Conservation (phyloP, 768 basidiomycete genomes). For the Tulasnella sp. region DNA sequence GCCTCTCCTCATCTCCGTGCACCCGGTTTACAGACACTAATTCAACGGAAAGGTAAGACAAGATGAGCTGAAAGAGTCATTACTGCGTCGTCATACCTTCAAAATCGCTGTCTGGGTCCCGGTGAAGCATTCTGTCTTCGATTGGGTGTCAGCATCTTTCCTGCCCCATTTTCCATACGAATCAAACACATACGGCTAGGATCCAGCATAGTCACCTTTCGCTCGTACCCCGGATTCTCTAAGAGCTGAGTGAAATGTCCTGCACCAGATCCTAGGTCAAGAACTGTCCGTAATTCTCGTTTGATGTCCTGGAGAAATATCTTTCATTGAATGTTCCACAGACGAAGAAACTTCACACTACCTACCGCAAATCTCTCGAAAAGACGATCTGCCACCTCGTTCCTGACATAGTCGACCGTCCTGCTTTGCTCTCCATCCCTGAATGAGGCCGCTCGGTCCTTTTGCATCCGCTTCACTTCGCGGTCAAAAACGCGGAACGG, state of each 20-base stretch:
- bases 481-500: slow-evolving; percentile 87
- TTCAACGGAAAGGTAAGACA: neutral
- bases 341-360: slow-evolving; percentile 2
- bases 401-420: slow-evolving; percentile 81
- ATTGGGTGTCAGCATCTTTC: neutral
- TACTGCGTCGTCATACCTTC: slow-evolving; percentile 42
- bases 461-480: slow-evolving; percentile 60
- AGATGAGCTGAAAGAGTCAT: neutral
- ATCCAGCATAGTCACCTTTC: slow-evolving; percentile 76
- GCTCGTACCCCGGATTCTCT: slow-evolving; percentile 44
- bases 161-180: neutral
- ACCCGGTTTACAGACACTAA: slow-evolving; percentile 69
- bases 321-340: neutral
- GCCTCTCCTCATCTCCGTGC: slow-evolving; percentile 72
- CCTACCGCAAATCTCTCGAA: slow-evolving; percentile 79
- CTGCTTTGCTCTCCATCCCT: slow-evolving; percentile 50
- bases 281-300: slow-evolving; percentile 59
- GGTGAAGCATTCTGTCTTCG: slow-evolving; percentile 53
- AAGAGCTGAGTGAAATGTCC: slow-evolving; percentile 86
- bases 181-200: slow-evolving; percentile 50
- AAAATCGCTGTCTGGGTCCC: slow-evolving; percentile 70
- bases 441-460: slow-evolving; percentile 53
- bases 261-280: slow-evolving; percentile 84
- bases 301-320: slow-evolving; percentile 68
- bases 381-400: slow-evolving; percentile 84